Evolutionary conservation across 331 rosid species (phyloP), one percentile per base, ranked within the genome.

Genomic region (Phaseolus coccineus): DNA sequence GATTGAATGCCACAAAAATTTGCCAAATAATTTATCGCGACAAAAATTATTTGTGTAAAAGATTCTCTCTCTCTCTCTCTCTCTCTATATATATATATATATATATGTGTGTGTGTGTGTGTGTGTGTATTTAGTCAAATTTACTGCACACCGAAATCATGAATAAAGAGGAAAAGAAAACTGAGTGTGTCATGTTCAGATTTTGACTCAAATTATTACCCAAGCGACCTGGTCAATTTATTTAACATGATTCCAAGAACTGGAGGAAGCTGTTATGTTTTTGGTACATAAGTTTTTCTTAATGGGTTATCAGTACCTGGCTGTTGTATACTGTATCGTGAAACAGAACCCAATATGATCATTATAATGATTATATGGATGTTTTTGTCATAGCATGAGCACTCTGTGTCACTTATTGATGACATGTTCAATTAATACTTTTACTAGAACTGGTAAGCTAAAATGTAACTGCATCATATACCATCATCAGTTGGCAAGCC

Each of bases 341-440:
- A 19, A 55, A 55, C 39, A 37, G 37, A 53, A 73, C 37, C 77
- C 37, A 6, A 6, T 55, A 8, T 65, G 71, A n/a, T 37, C 71
- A 37, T 37, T 64, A 65, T 37, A 19, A 37, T 19, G 15, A 65
- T 37, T 65, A 65, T 37, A 19, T 65, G 37, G 15, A 4, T 33
- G 27, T 35, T 64, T 62, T 30, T 64, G 69, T n/a, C 2, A 42
- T 24, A 24, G 37, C 11, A 67, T 11, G 5, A 42, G 55, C 24
- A 68, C 13, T 27, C 57, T 61, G 35, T 76, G 61, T 75, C 37
- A 9, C 37, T 10, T 2, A 44, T 15, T 59, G 61, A 57, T 8
- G 22, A 12, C 47, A 12, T 39, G 6, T 74, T 58, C 24, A 57
- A 73, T 39, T 15, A 40, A 15, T 15, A 16, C 14, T 57, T 24